Percentiles rank a stretch among this genome's conserved stretches.
Conservation (phyloP, 2,329 filamentous ascomycete genomes). For the Alternaria tenuissima region DNA sequence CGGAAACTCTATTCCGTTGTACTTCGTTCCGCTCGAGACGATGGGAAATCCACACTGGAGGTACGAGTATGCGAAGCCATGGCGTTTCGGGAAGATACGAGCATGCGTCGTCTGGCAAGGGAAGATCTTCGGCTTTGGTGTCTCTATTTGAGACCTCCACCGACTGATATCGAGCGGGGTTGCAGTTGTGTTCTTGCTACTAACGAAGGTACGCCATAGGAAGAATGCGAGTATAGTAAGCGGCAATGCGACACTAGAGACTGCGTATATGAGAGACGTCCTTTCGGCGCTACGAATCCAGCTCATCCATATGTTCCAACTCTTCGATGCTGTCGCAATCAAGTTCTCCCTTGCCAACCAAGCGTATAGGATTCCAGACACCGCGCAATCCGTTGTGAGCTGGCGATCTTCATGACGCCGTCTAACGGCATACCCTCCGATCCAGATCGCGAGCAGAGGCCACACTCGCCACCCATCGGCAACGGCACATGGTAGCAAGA, state of each 20-base stretch:
- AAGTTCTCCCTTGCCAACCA: constrained; percentile 21
- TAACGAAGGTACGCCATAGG: constrained; percentile 1
- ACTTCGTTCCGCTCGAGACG: constrained; percentile 61
- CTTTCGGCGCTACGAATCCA: constrained; percentile 5
- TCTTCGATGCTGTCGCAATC: constrained; percentile 10
- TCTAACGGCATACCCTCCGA: constrained; percentile 25
- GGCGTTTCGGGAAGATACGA: constrained; percentile 71
- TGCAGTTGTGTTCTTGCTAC: background rate
- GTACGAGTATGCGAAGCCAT: constrained; percentile 76
- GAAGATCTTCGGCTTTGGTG: constrained; percentile 60
- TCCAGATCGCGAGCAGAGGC: constrained; percentile 35
- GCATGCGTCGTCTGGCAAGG: constrained; percentile 72
- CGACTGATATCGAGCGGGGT: background rate
- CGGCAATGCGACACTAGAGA: constrained; percentile 16
- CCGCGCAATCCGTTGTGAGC: constrained; percentile 29
- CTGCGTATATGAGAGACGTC: constrained; percentile 7
- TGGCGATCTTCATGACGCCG: constrained; percentile 27
- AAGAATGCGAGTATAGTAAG: constrained; percentile 22
- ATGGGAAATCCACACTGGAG: constrained; percentile 74
- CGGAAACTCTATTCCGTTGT: constrained; percentile 23
- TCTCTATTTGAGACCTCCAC: constrained; percentile 20
- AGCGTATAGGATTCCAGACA: constrained; percentile 22
- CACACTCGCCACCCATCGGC: constrained; percentile 21
- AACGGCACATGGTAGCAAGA: constrained; percentile 10
- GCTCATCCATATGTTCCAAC: constrained; percentile 22